Percentiles rank a stretch among this genome's conserved stretches.
Conservation (phyloP, 2,329 filamentous ascomycete species). For the Ceratocystis albifundus region DNA sequence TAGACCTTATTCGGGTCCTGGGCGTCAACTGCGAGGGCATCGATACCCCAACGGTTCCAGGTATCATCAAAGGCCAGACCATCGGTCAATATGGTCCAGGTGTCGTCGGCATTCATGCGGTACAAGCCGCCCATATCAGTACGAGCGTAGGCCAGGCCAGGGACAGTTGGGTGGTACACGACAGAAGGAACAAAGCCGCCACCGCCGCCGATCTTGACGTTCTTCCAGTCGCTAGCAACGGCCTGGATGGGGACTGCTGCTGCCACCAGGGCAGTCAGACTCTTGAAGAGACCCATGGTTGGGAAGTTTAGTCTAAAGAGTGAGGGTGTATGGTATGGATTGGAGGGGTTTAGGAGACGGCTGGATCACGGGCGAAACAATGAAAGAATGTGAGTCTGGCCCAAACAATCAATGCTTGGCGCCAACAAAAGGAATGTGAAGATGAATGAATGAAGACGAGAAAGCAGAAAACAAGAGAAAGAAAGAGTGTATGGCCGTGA, state of each 20-base stretch:
- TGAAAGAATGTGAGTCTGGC: constrained; percentile 1
- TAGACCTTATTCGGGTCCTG: constrained; percentile 42
- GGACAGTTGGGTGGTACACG: constrained; percentile 42
- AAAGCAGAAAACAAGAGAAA: not conserved
- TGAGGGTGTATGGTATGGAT: not conserved
- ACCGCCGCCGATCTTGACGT: constrained; percentile 43
- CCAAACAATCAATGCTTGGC: not conserved
- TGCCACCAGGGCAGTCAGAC: constrained; percentile 21
- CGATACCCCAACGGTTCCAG: constrained; percentile 47
- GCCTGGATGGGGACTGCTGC: constrained; percentile 27
- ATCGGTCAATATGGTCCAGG: constrained; percentile 45
- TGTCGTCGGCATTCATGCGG: constrained; percentile 43
- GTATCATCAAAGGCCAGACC: constrained; percentile 33
- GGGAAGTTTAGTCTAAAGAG: not conserved
- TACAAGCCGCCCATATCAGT: constrained; percentile 49
- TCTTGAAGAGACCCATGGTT: constrained; percentile 14
- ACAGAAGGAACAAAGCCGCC: constrained; percentile 47
- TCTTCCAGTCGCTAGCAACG: constrained; percentile 36
- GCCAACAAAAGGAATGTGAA: not conserved
- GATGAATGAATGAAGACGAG: not conserved
- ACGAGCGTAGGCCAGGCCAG: constrained; percentile 43
- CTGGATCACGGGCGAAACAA: not conserved
- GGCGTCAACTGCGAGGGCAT: constrained; percentile 46
- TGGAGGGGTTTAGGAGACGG: not conserved
- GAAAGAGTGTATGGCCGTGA: constrained; percentile 1